Conservation (phyloP, 768 basidiomycete genomes). For the Collybia sordida region DNA sequence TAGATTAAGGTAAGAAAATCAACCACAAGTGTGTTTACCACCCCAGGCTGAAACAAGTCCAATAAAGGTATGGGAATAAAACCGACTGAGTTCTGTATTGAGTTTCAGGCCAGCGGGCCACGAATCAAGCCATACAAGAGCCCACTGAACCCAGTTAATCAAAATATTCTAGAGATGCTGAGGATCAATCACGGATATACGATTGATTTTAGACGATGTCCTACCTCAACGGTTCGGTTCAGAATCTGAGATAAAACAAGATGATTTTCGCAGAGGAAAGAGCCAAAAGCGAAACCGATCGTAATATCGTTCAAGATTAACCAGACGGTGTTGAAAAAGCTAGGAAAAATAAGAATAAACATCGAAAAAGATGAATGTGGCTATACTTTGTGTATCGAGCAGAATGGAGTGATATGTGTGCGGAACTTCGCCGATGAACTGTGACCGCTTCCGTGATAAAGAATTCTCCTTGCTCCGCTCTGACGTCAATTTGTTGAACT, state of each 20-base stretch:
- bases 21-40: slow-evolving; percentile 45
- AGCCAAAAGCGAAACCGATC: slow-evolving; percentile 71
- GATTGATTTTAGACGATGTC: background rate
- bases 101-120: slow-evolving; percentile 98
- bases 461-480: slow-evolving; percentile 48
- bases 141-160: slow-evolving; percentile 46
- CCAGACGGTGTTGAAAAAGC: slow-evolving; percentile 93
- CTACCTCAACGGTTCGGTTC: slow-evolving; percentile 40
- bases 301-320: slow-evolving; percentile 88
- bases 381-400: slow-evolving; percentile 66
- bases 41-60: slow-evolving; percentile 69
- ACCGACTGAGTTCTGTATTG: slow-evolving; percentile 88
- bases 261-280: slow-evolving; percentile 71
- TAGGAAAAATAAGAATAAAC: slow-evolving; percentile 21
- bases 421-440: slow-evolving; percentile 33
- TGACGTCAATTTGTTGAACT: slow-evolving; percentile 65
- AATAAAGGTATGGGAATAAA: slow-evolving; percentile 75
- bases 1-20: background rate
- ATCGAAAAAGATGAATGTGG: too few species aligned
- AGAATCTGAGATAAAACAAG: slow-evolving; percentile 39
- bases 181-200: background rate
- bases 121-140: slow-evolving; percentile 82
- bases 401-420: slow-evolving; percentile 41
- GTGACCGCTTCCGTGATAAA: slow-evolving; percentile 41
- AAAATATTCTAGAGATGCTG: slow-evolving; percentile 32